Evolutionary conservation across 495 filamentous ascomycete genomes (phyloP).

Genomic region (Lasiosphaeria ovina): DNA sequence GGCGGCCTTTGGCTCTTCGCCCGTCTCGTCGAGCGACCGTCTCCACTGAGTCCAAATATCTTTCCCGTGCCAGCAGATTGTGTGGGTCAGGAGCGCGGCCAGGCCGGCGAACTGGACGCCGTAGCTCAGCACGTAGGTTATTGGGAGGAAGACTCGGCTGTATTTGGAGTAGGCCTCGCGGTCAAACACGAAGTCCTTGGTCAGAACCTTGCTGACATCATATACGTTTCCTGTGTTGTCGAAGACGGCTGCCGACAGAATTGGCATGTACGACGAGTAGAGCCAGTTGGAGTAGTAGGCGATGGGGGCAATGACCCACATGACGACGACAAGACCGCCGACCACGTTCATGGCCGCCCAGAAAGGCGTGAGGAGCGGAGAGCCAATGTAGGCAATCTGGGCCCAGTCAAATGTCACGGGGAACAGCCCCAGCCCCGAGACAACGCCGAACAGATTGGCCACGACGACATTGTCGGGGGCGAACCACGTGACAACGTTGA

Average conservation of each 20-base stretch:
- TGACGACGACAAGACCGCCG: slow-evolving; percentile 77
- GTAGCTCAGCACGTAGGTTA: slow-evolving; percentile 79
- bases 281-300: slow-evolving; percentile 76
- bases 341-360: slow-evolving; percentile 92
- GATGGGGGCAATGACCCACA: slow-evolving; percentile 84
- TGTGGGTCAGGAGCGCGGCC: slow-evolving; percentile 68
- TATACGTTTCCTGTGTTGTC: slow-evolving; percentile 77
- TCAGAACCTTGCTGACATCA: slow-evolving; percentile 72
- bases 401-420: slow-evolving; percentile 92
- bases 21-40: slow-evolving; percentile 48
- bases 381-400: slow-evolving; percentile 88
- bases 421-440: slow-evolving; percentile 82
- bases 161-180: slow-evolving; percentile 67
- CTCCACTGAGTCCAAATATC: slow-evolving; percentile 72
- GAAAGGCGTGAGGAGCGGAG: slow-evolving; percentile 81
- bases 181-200: slow-evolving; percentile 69
- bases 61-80: slow-evolving; percentile 69
- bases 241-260: slow-evolving; percentile 71
- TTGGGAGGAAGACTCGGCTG: slow-evolving; percentile 76
- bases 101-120: slow-evolving; percentile 78
- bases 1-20: slow-evolving; percentile 37
- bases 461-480: slow-evolving; percentile 73
- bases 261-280: slow-evolving; percentile 78
- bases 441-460: slow-evolving; percentile 79
- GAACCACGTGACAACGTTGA: slow-evolving; percentile 90